These are phyloP conservation scores for Malania oleifera DNA, from an alignment of 164 flowering plant species.

Conservation along the genomic window DNA sequence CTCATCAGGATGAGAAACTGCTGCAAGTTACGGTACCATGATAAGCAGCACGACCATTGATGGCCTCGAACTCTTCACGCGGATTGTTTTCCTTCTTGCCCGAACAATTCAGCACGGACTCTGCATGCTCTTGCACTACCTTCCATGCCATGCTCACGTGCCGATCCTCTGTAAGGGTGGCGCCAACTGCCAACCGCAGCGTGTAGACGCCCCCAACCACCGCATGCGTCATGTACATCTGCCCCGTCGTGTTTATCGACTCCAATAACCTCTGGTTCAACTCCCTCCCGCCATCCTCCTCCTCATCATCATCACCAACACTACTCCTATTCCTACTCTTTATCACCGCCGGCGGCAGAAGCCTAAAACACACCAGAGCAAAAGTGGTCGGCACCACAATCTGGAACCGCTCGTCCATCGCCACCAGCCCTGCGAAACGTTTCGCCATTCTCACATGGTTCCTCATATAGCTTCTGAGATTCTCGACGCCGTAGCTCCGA, in stretches of 20 bases:
- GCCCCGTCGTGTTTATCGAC: background rate
- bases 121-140: background rate
- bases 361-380: background rate
- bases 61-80: too few relatives aligned
- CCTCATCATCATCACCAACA: too few relatives aligned
- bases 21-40: too few relatives aligned
- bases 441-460: background rate
- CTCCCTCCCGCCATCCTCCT: too few relatives aligned
- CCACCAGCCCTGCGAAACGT: background rate
- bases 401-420: background rate
- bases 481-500: background rate
- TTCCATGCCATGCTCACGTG: background rate
- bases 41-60: too few relatives aligned
- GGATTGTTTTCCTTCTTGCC: too few relatives aligned
- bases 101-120: too few relatives aligned
- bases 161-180: background rate
- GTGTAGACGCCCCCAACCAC: background rate
- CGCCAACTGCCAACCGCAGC: background rate
- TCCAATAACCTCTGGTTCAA: background rate
- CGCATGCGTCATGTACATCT: too few relatives aligned
- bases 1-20: too few relatives aligned
- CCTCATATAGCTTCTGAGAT: background rate
- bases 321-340: too few relatives aligned
- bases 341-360: background rate
- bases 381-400: background rate